phyloP scores from a whole-genome alignment of 139 green algal species.

The Chlorella sorokiniana region DNA sequence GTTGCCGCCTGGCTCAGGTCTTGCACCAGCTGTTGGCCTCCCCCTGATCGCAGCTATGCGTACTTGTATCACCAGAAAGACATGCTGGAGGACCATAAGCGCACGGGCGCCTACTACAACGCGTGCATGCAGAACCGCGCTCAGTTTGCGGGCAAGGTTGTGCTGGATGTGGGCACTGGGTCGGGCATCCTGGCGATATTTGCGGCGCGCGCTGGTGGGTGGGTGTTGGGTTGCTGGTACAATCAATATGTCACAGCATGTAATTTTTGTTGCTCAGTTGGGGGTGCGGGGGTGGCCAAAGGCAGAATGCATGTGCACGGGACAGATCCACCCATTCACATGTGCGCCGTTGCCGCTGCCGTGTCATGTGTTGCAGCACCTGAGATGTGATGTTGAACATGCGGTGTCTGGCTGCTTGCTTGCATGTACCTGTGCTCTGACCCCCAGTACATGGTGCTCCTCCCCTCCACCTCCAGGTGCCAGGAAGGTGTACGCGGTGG shows the following conservation, averaged over 20 bases:
- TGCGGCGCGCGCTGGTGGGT: slow-evolving; percentile 78
- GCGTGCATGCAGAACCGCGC: slow-evolving; percentile 69
- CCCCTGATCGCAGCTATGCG: slow-evolving; percentile 34
- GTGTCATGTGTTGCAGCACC: too few species aligned
- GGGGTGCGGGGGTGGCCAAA: background rate
- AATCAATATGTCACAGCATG: background rate
- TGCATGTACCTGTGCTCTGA: background rate
- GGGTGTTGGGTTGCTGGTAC: background rate
- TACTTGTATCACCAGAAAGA: slow-evolving; percentile 99
- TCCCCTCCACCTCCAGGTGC: slow-evolving; percentile 51
- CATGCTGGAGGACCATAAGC: slow-evolving; percentile 97
- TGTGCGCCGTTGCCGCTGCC: too few species aligned
- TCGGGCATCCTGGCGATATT: slow-evolving; percentile 97
- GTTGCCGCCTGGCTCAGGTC: slow-evolving; percentile 23
- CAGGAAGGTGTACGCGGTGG: slow-evolving; percentile 91
- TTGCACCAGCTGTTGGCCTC: background rate
- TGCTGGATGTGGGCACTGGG: slow-evolving; percentile 97
- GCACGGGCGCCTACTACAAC: slow-evolving; percentile 94
- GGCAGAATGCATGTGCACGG: too few species aligned
- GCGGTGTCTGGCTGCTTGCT: background rate
- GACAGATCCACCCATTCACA: too few species aligned
- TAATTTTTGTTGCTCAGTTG: background rate
- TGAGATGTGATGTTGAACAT: too few species aligned
- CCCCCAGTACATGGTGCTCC: background rate
- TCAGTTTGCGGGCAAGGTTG: slow-evolving; percentile 78